Conservation (phyloP, 2,329 filamentous ascomycete species). For the Colletotrichum caudatum region DNA sequence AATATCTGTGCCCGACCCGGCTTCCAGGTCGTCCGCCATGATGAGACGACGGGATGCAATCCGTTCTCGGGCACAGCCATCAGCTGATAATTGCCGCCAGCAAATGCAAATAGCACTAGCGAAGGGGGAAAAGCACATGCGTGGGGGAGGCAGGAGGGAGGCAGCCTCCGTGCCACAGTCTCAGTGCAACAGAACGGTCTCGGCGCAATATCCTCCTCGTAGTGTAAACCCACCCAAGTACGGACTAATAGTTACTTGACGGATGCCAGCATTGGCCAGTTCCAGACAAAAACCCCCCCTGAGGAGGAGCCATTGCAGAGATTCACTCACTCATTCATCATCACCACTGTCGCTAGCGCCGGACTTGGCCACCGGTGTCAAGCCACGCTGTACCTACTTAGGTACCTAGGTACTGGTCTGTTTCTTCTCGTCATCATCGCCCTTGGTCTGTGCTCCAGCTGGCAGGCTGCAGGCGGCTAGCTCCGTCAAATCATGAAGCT, state of each 20-base stretch:
- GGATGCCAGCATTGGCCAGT: no score
- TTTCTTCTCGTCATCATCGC: constrained; percentile 37
- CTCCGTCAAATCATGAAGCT: constrained; percentile 25
- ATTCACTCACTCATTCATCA: constrained; percentile 17
- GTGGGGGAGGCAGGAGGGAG: background rate
- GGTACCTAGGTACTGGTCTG: background rate
- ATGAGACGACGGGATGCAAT: constrained; percentile 39
- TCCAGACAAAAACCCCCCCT: background rate
- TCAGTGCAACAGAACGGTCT: background rate
- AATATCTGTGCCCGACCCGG: constrained; percentile 29
- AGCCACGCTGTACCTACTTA: constrained; percentile 15
- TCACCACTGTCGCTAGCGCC: constrained; percentile 37
- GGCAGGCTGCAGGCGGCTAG: constrained; percentile 23
- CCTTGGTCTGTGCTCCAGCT: constrained; percentile 34
- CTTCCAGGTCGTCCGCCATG: constrained; percentile 27
- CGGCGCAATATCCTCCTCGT: background rate
- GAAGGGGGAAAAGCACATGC: constrained; percentile 12
- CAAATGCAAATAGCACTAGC: background rate
- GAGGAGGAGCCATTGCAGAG: background rate
- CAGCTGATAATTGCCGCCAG: constrained; percentile 1
- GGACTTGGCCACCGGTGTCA: constrained; percentile 34
- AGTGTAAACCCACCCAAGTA: no score
- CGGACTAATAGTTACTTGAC: no score
- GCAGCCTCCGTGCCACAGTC: constrained; percentile 3
- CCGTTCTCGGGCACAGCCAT: constrained; percentile 27